Base-by-base conservation (phyloP, 805 yeast genomes). In the Lipomyces mesembrius region DNA sequence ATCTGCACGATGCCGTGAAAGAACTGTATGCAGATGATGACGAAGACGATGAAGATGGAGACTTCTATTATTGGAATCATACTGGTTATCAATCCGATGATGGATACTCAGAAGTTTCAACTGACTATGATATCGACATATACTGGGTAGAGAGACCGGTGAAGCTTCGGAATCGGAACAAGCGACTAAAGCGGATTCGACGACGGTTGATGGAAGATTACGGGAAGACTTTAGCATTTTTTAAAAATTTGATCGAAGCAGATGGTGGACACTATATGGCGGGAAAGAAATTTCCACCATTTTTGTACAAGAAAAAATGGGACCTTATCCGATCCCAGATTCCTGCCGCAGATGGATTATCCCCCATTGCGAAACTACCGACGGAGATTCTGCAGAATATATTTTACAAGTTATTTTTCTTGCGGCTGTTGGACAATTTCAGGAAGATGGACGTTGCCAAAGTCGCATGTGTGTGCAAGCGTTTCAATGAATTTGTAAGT, bases 91-190 rank as follows among this genome's bases (percentile, higher is more conserved):
- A 20, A 25, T 52, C 55, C n/a, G 55, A 52, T n/a, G 55, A 25
- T 22, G 20, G 17, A 25, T 61, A 52, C 34, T 57, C 61, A 9
- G 67, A 53, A 32, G 64, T 57, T 37, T 60, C 67, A 8, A 57
- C 67, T 25, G 67, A 64, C 37, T 60, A 64, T 27, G 67, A 64
- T 35, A 59, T 65, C 32, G 68, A 65, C 35, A 61, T 61, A 34
- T 61, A 54, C 58, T 54, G 68, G 65, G 63, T 37, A 2, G 62
- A 57, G 12, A 35, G 62, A 12, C 65, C 65, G 0, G 61, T 57
- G 25, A 55, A 49, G 14, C 56, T 57, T 11, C 60, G 61, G 2
- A 43, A 58, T 27, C 62, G 65, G 22, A 61, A 65, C 52, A 62
- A 61, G 51, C 62, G 68, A 4, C 32, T 59, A 54, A 62, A 58